A percentile compares a stretch with the other conserved stretches of the same genome.
phyloP scores from a whole-genome alignment of 257 asterid genomes.

The Echites panduratus region DNA sequence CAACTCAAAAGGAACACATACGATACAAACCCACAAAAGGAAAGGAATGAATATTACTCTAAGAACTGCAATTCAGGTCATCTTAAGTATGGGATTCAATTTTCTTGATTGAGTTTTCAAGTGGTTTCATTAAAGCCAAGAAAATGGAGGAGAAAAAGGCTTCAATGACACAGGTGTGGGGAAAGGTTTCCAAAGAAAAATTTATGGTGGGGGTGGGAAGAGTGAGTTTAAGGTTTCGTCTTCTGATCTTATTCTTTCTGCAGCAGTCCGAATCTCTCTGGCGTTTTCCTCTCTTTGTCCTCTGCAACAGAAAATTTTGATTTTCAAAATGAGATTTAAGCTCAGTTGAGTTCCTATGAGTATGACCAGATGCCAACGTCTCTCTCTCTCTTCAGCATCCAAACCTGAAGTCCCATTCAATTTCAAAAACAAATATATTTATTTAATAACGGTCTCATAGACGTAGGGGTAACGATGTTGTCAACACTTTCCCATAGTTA shows the following conservation, averaged over 20 bases:
- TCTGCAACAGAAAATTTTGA: slow-evolving; percentile 21
- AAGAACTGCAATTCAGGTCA: not conserved
- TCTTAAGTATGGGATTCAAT: not conserved
- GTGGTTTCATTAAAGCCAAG: slow-evolving; percentile 23
- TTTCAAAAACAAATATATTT: slow-evolving; percentile 18
- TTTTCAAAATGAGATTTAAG: slow-evolving; percentile 36
- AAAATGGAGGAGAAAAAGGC: not conserved
- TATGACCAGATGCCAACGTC: slow-evolving; percentile 40
- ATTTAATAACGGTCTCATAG: slow-evolving; percentile 24
- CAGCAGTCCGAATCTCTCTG: slow-evolving; percentile 4
- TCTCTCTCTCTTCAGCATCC: slow-evolving; percentile 9
- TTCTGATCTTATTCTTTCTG: slow-evolving; percentile 37
- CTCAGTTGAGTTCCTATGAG: slow-evolving; percentile 17
- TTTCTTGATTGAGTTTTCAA: not conserved
- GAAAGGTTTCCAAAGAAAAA: not conserved
- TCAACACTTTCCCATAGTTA: slow-evolving; percentile 14
- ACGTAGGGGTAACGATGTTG: slow-evolving; percentile 40
- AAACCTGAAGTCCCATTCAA: slow-evolving; percentile 18
- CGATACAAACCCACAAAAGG: not conserved
- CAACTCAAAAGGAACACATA: slow-evolving; percentile 8
- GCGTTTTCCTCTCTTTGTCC: not conserved
- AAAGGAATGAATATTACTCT: not conserved
- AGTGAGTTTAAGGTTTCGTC: slow-evolving; percentile 8
- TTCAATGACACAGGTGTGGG: slow-evolving; percentile 16
- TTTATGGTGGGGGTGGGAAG: slow-evolving; percentile 4